A percentile compares a stretch with the other conserved stretches of the same genome.
Conservation (phyloP, 1,139 yeast genomes). For the Geotrichum citri-aurantii region DNA sequence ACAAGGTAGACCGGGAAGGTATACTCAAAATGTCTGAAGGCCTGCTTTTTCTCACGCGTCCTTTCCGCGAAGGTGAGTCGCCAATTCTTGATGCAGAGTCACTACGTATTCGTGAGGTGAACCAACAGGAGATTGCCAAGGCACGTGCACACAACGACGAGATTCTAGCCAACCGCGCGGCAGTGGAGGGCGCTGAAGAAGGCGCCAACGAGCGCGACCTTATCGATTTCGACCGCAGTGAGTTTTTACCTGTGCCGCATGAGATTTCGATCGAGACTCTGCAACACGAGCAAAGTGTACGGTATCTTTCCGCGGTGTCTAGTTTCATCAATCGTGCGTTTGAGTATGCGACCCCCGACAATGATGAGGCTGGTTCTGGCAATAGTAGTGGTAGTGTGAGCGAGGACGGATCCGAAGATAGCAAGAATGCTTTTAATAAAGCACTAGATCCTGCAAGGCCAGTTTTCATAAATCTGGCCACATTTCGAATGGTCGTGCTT, state of each 20-base stretch:
- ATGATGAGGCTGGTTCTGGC: slow-evolving; percentile 16
- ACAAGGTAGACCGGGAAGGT: slow-evolving; percentile 68
- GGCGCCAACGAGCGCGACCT: neutral
- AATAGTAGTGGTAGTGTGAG: slow-evolving; percentile 31
- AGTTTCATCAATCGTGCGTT: slow-evolving; percentile 81
- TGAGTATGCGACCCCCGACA: slow-evolving; percentile 77
- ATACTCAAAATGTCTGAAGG: slow-evolving; percentile 85
- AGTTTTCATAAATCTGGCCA: slow-evolving; percentile 69
- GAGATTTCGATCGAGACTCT: slow-evolving; percentile 42
- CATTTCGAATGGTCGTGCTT: slow-evolving; percentile 88
- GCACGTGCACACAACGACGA: slow-evolving; percentile 10
- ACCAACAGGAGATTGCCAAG: slow-evolving; percentile 19
- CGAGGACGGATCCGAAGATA: slow-evolving; percentile 9
- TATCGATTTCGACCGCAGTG: neutral
- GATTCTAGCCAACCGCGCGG: neutral
- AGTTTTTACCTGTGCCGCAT: slow-evolving; percentile 2
- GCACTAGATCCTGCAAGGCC: slow-evolving; percentile 81
- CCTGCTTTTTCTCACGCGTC: slow-evolving; percentile 69
- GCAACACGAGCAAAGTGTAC: slow-evolving; percentile 65
- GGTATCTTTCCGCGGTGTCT: slow-evolving; percentile 84
- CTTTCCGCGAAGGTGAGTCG: slow-evolving; percentile 40
- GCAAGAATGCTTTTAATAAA: slow-evolving; percentile 50
- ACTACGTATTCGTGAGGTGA: slow-evolving; percentile 19
- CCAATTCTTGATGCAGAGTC: slow-evolving; percentile 27
- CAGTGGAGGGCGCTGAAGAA: neutral